Evolutionary conservation across 352 stramenopile species (phyloP).

Genomic region (Phytophthora constricta): DNA sequence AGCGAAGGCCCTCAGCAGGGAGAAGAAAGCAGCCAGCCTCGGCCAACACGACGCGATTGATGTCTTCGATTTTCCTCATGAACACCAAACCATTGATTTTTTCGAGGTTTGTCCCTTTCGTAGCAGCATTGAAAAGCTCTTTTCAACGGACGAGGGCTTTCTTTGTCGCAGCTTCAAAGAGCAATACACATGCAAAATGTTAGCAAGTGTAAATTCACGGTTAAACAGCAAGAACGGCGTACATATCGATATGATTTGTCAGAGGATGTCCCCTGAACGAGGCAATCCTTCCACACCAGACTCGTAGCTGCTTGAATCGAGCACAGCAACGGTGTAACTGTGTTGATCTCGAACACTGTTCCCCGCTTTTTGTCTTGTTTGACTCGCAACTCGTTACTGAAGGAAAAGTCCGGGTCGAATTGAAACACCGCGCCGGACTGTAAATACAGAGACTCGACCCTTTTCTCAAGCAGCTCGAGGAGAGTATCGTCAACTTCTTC

Average conservation of each 20-base stretch:
- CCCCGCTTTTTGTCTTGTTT: not conserved
- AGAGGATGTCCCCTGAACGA: conserved; percentile 15
- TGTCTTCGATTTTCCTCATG: conserved; percentile 37
- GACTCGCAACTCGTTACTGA: not conserved
- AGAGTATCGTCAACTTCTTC: not conserved
- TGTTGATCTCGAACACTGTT: conserved; percentile 24
- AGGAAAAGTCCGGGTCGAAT: not conserved
- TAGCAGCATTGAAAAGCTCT: conserved; percentile 29
- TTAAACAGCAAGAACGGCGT: conserved; percentile 2
- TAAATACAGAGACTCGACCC: conserved; percentile 27
- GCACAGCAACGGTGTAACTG: conserved; percentile 13
- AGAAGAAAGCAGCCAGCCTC: conserved; percentile 22
- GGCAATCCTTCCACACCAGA: conserved; percentile 26
- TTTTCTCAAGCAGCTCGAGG: conserved; percentile 30
- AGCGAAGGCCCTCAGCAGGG: conserved; percentile 16
- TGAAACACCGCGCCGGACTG: conserved; percentile 25
- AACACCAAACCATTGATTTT: conserved; percentile 30
- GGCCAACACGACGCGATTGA: conserved; percentile 30
- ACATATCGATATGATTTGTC: conserved; percentile 41
- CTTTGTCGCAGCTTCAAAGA: conserved; percentile 18
- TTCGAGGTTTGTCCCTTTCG: not conserved
- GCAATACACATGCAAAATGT: conserved; percentile 6
- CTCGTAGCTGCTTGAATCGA: conserved; percentile 22
- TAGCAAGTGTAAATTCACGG: not conserved
- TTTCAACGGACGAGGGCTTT: conserved; percentile 26